Percentiles rank a stretch among this genome's conserved stretches.
These are phyloP conservation scores for Oryza meridionalis DNA, from an alignment of 176 grass and related monocot species.

Conservation along the genomic window DNA sequence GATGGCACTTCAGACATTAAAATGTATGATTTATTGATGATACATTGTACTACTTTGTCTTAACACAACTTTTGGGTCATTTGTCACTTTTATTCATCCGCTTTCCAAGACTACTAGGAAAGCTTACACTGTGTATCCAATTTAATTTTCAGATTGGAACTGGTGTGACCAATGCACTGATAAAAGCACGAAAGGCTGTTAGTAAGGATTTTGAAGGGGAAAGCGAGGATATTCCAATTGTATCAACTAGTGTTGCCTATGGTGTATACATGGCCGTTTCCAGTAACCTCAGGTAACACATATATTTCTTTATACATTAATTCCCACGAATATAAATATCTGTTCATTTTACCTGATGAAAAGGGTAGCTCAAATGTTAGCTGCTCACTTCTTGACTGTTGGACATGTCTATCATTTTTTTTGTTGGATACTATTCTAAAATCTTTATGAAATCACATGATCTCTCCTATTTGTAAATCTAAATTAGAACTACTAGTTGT, in stretches of 20 bases:
- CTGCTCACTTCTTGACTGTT: no score
- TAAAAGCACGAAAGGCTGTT: constrained; percentile 74
- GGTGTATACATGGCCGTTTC: constrained; percentile 98
- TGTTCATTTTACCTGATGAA: not conserved
- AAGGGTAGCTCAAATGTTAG: not conserved
- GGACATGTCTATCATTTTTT: no score
- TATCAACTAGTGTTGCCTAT: constrained; percentile 86
- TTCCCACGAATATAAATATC: not conserved
- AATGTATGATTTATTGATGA: not conserved
- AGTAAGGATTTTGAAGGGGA: constrained; percentile 71
- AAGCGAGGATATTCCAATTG: constrained; percentile 71
- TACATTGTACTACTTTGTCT: not conserved
- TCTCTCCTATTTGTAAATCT: no score
- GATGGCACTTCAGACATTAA: not conserved
- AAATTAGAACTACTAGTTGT: not conserved
- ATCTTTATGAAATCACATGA: no score
- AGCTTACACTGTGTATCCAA: constrained; percentile 28
- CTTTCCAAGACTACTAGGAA: constrained; percentile 16
- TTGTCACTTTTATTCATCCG: not conserved
- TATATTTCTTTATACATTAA: not conserved
- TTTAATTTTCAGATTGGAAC: constrained; percentile 73
- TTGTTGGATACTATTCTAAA: no score
- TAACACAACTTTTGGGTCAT: constrained; percentile 13
- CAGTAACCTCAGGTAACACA: constrained; percentile 89
- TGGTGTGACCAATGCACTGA: constrained; percentile 80